A percentile compares a stretch with the other conserved stretches of the same genome.
Conservation (phyloP, 192 early-diverging fungal genomes). For the Coemansia sp. region DNA sequence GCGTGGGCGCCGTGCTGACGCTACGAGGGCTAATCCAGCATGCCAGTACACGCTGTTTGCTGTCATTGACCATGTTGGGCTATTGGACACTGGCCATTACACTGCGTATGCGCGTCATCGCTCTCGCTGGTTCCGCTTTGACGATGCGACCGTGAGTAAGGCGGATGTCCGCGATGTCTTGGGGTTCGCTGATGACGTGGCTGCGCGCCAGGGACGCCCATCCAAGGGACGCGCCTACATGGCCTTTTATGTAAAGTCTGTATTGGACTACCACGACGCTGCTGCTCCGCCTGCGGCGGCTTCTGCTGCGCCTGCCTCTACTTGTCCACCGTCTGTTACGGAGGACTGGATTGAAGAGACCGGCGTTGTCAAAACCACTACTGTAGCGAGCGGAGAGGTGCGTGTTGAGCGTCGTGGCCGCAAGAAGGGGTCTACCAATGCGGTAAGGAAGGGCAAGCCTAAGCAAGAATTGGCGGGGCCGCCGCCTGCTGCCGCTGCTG, state of each 20-base stretch:
- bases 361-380: not conserved
- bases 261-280: constrained; percentile 61
- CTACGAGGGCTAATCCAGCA: constrained; percentile 58
- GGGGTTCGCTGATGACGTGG: constrained; percentile 55
- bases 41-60: constrained; percentile 87
- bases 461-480: not conserved
- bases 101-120: constrained; percentile 77
- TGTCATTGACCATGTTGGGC: constrained; percentile 88
- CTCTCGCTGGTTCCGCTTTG: constrained; percentile 85
- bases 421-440: constrained; percentile 49
- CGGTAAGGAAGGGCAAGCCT: not conserved
- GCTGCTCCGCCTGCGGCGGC: not conserved
- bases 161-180: constrained; percentile 72
- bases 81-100: constrained; percentile 95
- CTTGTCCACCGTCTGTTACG: not conserved
- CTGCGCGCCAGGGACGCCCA: constrained; percentile 47
- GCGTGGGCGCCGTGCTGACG: constrained; percentile 33
- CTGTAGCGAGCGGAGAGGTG: constrained; percentile 26
- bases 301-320: not conserved
- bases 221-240: constrained; percentile 65
- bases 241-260: constrained; percentile 81
- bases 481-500: not conserved
- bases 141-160: constrained; percentile 77
- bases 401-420: constrained; percentile 46
- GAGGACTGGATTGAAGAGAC: not conserved